phyloP scores from a whole-genome alignment of 2,329 filamentous ascomycete species.

The Stagonosporopsis cucurbitacearum region DNA sequence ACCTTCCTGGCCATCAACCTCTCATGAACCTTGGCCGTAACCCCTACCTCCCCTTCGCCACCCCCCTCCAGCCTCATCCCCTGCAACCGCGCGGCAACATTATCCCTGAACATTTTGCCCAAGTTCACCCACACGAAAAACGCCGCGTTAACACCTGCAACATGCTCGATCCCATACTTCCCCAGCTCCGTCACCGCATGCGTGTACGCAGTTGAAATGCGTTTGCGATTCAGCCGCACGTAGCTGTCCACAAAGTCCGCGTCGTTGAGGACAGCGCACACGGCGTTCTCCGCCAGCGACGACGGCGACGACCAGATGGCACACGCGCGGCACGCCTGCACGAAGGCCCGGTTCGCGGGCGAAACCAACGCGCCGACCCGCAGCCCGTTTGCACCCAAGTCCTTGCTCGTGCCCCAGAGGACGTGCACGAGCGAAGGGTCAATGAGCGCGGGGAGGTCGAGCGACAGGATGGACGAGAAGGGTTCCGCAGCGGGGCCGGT shows the following conservation, averaged over 20 bases:
- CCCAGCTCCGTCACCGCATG: conserved; percentile 26
- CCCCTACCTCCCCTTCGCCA: conserved; percentile 45
- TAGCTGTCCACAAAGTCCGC: conserved; percentile 39
- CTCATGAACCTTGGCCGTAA: conserved; percentile 54
- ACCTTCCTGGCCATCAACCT: conserved; percentile 56
- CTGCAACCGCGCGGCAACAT: conserved; percentile 13
- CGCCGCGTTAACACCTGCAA: conserved; percentile 51
- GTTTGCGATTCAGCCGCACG: conserved; percentile 51
- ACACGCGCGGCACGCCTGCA: conserved; percentile 14
- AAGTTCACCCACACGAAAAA: conserved; percentile 56
- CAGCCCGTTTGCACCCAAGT: conserved; percentile 62
- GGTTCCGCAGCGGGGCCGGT: conserved; percentile 16
- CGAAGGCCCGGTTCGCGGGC: conserved; percentile 44
- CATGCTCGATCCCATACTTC: conserved; percentile 48
- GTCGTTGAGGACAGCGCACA: not conserved
- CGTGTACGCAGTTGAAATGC: conserved; percentile 21
- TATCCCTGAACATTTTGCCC: conserved; percentile 7
- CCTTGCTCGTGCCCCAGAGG: conserved; percentile 51
- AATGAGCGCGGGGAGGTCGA: conserved; percentile 50
- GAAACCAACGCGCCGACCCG: conserved; percentile 22
- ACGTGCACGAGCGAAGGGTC: conserved; percentile 60
- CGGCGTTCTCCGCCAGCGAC: conserved; percentile 13
- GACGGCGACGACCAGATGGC: conserved; percentile 20
- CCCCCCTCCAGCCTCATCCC: not conserved
- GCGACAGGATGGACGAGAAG: conserved; percentile 23